phyloP scores from a whole-genome alignment of 148 eudicot genomes.

The Dysphania ambrosioides region DNA sequence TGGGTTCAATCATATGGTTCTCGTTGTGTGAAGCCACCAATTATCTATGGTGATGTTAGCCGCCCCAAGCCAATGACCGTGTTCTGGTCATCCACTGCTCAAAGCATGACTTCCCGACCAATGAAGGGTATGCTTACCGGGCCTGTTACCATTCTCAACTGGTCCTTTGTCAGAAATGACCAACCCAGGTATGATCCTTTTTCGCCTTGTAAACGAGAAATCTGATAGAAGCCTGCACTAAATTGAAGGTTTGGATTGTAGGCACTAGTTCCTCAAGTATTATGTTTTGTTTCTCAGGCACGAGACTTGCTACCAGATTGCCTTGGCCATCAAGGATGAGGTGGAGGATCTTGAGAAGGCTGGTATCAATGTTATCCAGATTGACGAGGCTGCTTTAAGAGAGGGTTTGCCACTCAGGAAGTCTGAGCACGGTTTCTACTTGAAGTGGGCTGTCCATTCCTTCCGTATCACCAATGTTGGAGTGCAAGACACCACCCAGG shows the following conservation, averaged over 20 bases:
- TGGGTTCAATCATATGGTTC: slow-evolving; percentile 97
- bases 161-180: slow-evolving; percentile 93
- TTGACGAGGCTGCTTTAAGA: slow-evolving; percentile 96
- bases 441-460: slow-evolving; percentile 98
- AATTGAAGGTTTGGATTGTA: neutral
- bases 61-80: slow-evolving; percentile 96
- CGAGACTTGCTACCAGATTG: slow-evolving; percentile 95
- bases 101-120: slow-evolving; percentile 93
- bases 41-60: slow-evolving; percentile 95
- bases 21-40: slow-evolving; percentile 97
- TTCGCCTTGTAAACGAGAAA: no score
- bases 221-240: neutral
- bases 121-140: slow-evolving; percentile 99
- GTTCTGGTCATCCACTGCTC: slow-evolving; percentile 87
- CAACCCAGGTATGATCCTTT: slow-evolving; percentile 67
- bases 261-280: neutral
- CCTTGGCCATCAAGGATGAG: slow-evolving; percentile 93
- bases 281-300: slow-evolving; percentile 39
- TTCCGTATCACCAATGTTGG: slow-evolving; percentile 94
- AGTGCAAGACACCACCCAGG: slow-evolving; percentile 85
- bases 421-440: slow-evolving; percentile 83
- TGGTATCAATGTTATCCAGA: slow-evolving; percentile 82
- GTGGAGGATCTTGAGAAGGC: slow-evolving; percentile 98
- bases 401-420: slow-evolving; percentile 94
- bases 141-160: slow-evolving; percentile 90